Conservation (phyloP, 1,139 yeast species). For the Protomyces lactucae-debilis region DNA sequence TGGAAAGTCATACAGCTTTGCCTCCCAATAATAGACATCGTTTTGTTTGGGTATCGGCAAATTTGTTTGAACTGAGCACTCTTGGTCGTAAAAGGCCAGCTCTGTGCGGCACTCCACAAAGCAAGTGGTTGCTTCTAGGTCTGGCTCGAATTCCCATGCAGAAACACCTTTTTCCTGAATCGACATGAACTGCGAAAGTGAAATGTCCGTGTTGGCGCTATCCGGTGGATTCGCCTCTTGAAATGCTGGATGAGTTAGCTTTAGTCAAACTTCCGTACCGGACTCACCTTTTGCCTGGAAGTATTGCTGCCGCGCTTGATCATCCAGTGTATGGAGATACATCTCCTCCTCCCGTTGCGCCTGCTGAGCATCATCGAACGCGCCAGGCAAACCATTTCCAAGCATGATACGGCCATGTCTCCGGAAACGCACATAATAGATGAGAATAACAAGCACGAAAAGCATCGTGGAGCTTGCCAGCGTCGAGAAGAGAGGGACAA, state of each 20-base stretch:
- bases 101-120: slow-evolving; percentile 69
- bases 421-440: slow-evolving; percentile 19
- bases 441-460: slow-evolving; percentile 19
- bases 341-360: slow-evolving; percentile 61
- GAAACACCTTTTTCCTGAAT: slow-evolving; percentile 89
- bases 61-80: slow-evolving; percentile 75
- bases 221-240: slow-evolving; percentile 47
- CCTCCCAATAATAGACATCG: slow-evolving; percentile 87
- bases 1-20: slow-evolving; percentile 65
- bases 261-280: slow-evolving; percentile 36
- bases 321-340: slow-evolving; percentile 63
- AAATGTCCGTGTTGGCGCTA: slow-evolving; percentile 42
- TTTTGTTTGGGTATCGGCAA: slow-evolving; percentile 80
- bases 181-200: slow-evolving; percentile 47
- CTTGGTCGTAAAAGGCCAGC: slow-evolving; percentile 63
- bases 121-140: slow-evolving; percentile 53
- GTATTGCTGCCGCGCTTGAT: slow-evolving; percentile 43
- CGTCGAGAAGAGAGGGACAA: slow-evolving; percentile 20
- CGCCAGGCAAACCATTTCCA: slow-evolving; percentile 45
- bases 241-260: slow-evolving; percentile 46
- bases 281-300: slow-evolving; percentile 55
- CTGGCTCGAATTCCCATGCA: slow-evolving; percentile 89
- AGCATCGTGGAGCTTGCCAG: slow-evolving; percentile 38
- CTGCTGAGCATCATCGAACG: slow-evolving; percentile 61
- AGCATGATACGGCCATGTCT: slow-evolving; percentile 26